phyloP scores from a whole-genome alignment of 2,329 filamentous ascomycete genomes.

The Apiospora rasikravindrae region DNA sequence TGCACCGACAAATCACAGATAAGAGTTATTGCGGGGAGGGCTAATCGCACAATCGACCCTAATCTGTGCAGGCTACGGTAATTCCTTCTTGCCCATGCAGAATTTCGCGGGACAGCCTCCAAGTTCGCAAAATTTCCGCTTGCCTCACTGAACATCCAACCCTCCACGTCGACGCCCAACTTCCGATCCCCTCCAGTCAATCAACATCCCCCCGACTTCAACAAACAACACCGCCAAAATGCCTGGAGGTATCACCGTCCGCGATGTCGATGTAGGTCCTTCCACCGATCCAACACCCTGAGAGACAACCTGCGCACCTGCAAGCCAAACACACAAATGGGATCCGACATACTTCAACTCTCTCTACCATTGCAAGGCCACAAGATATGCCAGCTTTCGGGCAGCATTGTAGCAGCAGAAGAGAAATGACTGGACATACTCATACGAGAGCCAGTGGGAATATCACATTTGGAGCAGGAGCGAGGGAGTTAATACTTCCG shows the following conservation, averaged over 20 bases:
- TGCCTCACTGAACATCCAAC: background rate
- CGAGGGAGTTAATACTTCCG: constrained; percentile 76
- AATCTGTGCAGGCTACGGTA: background rate
- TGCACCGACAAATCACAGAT: background rate
- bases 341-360: background rate
- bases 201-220: constrained; percentile 5
- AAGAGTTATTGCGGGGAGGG: background rate
- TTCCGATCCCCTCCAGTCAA: constrained; percentile 13
- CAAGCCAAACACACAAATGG: constrained; percentile 21
- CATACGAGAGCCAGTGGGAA: constrained; percentile 30
- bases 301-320: constrained; percentile 21
- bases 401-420: constrained; percentile 28
- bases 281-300: constrained; percentile 30
- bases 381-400: constrained; percentile 14
- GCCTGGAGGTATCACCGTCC: constrained; percentile 79
- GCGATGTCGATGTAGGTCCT: constrained; percentile 81
- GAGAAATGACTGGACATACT: background rate
- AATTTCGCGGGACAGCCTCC: background rate
- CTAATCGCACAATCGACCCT: background rate
- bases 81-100: background rate
- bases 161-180: constrained; percentile 12
- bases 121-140: background rate
- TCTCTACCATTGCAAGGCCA: constrained; percentile 6
- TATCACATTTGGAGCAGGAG: constrained; percentile 62
- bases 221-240: constrained; percentile 56